Evolutionary conservation across 2,329 filamentous ascomycete genomes (phyloP).

Genomic region (Microcyclosporella mali): DNA sequence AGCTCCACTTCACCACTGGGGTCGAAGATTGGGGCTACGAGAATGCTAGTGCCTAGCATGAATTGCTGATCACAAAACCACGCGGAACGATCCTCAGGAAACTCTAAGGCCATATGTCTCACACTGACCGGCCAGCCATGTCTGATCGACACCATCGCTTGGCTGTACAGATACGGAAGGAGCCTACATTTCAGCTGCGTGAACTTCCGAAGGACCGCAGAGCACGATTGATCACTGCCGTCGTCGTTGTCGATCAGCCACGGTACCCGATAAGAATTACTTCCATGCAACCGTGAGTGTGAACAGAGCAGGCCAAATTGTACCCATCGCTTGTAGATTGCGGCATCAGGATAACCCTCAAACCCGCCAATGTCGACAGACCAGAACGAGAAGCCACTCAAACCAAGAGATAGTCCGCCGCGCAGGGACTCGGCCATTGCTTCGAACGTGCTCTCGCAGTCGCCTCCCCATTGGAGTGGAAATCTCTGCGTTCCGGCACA

Average conservation of each 20-base stretch:
- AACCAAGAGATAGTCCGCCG: conserved; percentile 57
- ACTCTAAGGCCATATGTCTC: conserved; percentile 62
- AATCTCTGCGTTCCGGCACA: conserved; percentile 64
- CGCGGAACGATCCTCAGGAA: conserved; percentile 61
- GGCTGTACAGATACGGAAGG: conserved; percentile 53
- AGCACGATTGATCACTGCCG: conserved; percentile 42
- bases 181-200: conserved; percentile 50
- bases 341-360: conserved; percentile 55
- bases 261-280: conserved; percentile 65
- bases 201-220: conserved; percentile 50
- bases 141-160: conserved; percentile 46
- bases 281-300: conserved; percentile 65
- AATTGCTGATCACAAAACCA: conserved; percentile 67
- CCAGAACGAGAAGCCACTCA: conserved; percentile 63
- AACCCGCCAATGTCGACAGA: conserved; percentile 67
- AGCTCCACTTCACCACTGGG: conserved; percentile 60
- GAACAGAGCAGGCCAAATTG: conserved; percentile 67
- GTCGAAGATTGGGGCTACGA: conserved; percentile 60
- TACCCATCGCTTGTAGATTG: conserved; percentile 74
- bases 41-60: conserved; percentile 61
- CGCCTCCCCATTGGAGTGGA: conserved; percentile 64
- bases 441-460: conserved; percentile 67
- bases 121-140: conserved; percentile 56
- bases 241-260: conserved; percentile 64
- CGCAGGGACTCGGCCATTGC: conserved; percentile 66